phyloP scores from a whole-genome alignment of 1,139 yeast species.

The Sugiyamaella xylanicola region DNA sequence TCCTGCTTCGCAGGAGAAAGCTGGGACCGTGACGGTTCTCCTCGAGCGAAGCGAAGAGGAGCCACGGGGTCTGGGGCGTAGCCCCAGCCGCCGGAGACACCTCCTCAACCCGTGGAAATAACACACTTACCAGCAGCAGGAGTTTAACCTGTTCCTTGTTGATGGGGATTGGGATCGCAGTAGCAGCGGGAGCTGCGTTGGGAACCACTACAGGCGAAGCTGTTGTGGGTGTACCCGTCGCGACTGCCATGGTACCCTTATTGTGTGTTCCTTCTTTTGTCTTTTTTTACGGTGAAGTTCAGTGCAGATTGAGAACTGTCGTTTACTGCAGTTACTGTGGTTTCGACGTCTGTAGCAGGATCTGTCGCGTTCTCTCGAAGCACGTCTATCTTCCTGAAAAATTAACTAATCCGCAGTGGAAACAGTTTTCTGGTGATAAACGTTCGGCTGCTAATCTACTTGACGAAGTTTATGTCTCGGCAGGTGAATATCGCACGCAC shows the following conservation, averaged over 20 bases:
- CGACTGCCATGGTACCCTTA: slow-evolving; percentile 20
- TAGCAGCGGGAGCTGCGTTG: slow-evolving; percentile 11
- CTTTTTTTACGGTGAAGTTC: no score
- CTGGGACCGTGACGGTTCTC: background rate
- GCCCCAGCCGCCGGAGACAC: background rate
- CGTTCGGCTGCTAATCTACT: no score
- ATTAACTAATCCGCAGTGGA: no score
- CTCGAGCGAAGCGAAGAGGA: background rate
- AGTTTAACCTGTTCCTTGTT: slow-evolving; percentile 43
- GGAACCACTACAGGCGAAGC: slow-evolving; percentile 1
- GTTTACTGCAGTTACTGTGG: background rate
- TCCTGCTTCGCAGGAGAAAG: no score
- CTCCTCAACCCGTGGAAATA: background rate
- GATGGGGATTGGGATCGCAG: slow-evolving; percentile 35
- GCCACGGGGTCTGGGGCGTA: background rate
- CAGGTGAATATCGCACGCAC: background rate
- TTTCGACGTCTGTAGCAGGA: background rate
- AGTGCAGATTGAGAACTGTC: background rate
- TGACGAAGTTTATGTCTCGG: background rate
- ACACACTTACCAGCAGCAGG: slow-evolving; percentile 41
- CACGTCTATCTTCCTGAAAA: no score
- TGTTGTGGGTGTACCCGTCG: slow-evolving; percentile 6
- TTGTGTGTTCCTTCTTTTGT: no score
- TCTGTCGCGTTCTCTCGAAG: no score
- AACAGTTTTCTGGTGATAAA: no score